Base-by-base conservation (phyloP, 495 filamentous ascomycete species). In the Hypoxylon intermedium region DNA sequence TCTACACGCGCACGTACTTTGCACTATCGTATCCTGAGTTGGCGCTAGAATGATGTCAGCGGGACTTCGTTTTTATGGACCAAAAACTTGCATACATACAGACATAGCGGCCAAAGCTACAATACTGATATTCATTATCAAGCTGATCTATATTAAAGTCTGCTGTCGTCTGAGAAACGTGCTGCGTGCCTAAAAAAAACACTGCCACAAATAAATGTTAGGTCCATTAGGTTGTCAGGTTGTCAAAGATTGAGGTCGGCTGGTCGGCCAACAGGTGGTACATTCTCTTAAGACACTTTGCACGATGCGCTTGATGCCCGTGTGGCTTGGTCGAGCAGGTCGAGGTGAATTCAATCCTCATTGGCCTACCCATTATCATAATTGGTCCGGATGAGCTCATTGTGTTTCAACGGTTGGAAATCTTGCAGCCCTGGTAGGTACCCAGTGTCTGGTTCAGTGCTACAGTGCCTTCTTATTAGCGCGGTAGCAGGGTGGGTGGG, bases 121-220 rank as follows among this genome's bases (percentile, higher is more conserved):
- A 58, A 16, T 42, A 37, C 49, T 38, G 40, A 52, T 65, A 51
- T 60, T 65, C 45, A 60, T 65, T 59, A 60, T 15, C 18, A 55
- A 45, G 62, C 42, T 56, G 62, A 65, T 60, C 62, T 38, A 30
- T 48, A 47, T 21, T 33, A 30, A 13, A 38, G 9, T 15, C 18
- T 41, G 42, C 37, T 34, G 34, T 36, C 15, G 15, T 38, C 7
- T 38, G 15, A 38, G 9, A 18, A 13, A 38, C 13, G 34, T 11
- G 34, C 34, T 15, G 11, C 5, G 6, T 34, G 5, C 12, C 31
- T 26, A 26, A 34, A 37, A 5, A 37, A 38, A 16, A 45, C 42
- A 45, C 42, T 45, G 42, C 42, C 42, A 45, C 42, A 28, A 28
- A 30, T 13, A 28, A 30, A n/a, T n/a, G n/a, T n/a, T n/a, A 30